Percentiles rank a stretch among this genome's conserved stretches.
These are phyloP conservation scores for Eremothecium cymbalariae DNA, from an alignment of 1,139 yeast genomes.

Conservation along the genomic window DNA sequence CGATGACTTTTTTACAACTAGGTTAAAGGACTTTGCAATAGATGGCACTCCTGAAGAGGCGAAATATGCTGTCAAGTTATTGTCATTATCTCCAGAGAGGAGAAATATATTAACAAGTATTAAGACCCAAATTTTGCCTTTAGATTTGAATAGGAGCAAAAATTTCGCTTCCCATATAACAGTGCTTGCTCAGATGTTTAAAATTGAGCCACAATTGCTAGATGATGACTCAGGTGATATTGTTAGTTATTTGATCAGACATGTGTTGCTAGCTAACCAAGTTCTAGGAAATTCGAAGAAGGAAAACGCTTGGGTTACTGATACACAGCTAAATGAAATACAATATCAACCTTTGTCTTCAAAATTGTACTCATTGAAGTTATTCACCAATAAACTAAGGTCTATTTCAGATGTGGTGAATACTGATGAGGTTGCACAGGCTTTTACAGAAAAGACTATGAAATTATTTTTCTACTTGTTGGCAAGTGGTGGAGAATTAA, in stretches of 20 bases:
- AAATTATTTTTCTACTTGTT: conserved; percentile 60
- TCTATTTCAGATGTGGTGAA: conserved; percentile 34
- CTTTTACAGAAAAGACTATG: conserved; percentile 53
- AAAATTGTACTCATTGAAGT: conserved; percentile 49
- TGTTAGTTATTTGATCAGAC: conserved; percentile 52
- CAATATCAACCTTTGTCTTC: conserved; percentile 33
- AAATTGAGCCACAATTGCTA: conserved; percentile 43
- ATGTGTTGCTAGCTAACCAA: conserved; percentile 47
- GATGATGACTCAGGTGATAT: conserved; percentile 51
- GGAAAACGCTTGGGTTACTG: conserved; percentile 44
- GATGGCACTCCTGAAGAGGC: conserved; percentile 57
- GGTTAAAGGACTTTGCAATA: conserved; percentile 40
- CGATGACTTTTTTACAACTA: conserved; percentile 35
- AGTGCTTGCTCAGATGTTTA: conserved; percentile 52
- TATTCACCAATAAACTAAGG: conserved; percentile 57
- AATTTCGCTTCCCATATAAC: conserved; percentile 51
- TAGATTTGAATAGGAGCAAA: conserved; percentile 33
- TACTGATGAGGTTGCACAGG: conserved; percentile 28
- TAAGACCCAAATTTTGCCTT: conserved; percentile 43
- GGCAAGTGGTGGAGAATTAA: conserved; percentile 76
- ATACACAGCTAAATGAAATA: conserved; percentile 35
- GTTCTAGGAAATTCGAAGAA: conserved; percentile 27
- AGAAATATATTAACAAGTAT: conserved; percentile 34
- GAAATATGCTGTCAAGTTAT: conserved; percentile 52
- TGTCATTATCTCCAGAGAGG: conserved; percentile 41